Conservation (phyloP, 176 grass and related monocot genomes). For the maize (Zea mays) region DNA sequence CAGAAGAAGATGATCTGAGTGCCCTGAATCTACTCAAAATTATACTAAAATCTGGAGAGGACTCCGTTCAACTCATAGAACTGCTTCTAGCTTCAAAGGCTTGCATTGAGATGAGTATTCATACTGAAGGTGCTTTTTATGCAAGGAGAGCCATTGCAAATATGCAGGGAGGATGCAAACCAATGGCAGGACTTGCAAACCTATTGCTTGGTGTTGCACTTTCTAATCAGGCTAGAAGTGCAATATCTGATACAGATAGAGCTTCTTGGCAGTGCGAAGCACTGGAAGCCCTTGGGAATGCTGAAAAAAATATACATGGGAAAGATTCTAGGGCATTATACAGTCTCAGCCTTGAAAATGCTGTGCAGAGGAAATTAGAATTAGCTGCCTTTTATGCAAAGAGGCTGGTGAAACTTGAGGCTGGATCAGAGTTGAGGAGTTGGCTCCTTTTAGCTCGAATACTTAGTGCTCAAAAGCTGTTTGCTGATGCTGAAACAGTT, state of each 20-base stretch:
- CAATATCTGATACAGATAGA: constrained; percentile 70
- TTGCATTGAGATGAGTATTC: constrained; percentile 52
- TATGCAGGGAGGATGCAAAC: constrained; percentile 50
- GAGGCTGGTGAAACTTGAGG: constrained; percentile 75
- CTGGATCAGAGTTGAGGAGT: constrained; percentile 68
- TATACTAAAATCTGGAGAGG: constrained; percentile 62
- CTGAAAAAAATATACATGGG: constrained; percentile 57
- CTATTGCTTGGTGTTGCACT: constrained; percentile 65
- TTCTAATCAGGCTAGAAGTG: constrained; percentile 78
- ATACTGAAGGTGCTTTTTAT: constrained; percentile 65
- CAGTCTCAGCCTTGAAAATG: constrained; percentile 79
- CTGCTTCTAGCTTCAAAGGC: constrained; percentile 81
- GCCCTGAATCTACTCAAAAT: constrained; percentile 73
- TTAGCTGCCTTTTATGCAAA: constrained; percentile 78
- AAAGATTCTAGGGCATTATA: constrained; percentile 67
- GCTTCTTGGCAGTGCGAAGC: constrained; percentile 70
- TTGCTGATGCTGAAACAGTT: constrained; percentile 65
- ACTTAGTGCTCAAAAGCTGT: constrained; percentile 79
- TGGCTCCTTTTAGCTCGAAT: constrained; percentile 97
- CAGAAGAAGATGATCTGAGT: constrained; percentile 69
- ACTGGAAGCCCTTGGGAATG: constrained; percentile 61
- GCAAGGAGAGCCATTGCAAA: constrained; percentile 60
- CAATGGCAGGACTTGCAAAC: constrained; percentile 61
- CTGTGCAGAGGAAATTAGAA: constrained; percentile 94
- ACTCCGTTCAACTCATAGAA: constrained; percentile 67